Base-by-base conservation (phyloP, 768 basidiomycete genomes). In the Phylloporus scabripes region DNA sequence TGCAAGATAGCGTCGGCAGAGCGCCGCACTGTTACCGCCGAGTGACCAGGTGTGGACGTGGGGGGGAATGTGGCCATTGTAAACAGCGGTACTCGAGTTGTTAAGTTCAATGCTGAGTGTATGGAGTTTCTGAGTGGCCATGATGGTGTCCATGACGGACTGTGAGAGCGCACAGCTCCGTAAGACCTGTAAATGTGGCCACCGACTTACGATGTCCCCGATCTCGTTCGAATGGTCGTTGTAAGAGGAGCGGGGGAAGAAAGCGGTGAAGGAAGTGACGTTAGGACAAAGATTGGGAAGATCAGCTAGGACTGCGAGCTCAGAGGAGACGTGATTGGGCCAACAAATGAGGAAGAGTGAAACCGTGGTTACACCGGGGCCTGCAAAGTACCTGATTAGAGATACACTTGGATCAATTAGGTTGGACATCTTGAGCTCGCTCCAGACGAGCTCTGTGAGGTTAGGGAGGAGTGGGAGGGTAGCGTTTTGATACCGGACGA, bases 61-160 rank as follows among this genome's bases (percentile, higher is more conserved):
- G 1, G 53, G 14, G 1, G 62, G 60, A 17, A 63, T 46, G 1
- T 26, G 46, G 18, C 62, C 62, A n/a, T 51, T 39, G 26, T 60
- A 64, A 8, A 45, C 11, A 1, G 57, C 55, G 0, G 55, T 56
- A 2, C 29, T 56, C 11, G 60, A 59, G 15, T 64, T 59, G 40
- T 63, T 63, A 42, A 63, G 58, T n/a, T 63, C 62, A 37, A 61
- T 62, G 24, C 49, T 55, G 17, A 63, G 58, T 0, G 62, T 57
- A 2, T 60, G 51, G 20, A 63, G 58, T 0, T 39, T 42, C 5
- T 23, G 24, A 12, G 44, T 49, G 3, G 60, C 50, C 0, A 31
- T 42, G 20, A 63, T 24, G 0, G 51, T 48, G 5, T 64, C 54
- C 62, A 64, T 60, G 33, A 53, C 58, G 0, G 51, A 36, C 23